phyloP scores from a whole-genome alignment of 441 rosid genomes.

The Pelargonium australe region DNA sequence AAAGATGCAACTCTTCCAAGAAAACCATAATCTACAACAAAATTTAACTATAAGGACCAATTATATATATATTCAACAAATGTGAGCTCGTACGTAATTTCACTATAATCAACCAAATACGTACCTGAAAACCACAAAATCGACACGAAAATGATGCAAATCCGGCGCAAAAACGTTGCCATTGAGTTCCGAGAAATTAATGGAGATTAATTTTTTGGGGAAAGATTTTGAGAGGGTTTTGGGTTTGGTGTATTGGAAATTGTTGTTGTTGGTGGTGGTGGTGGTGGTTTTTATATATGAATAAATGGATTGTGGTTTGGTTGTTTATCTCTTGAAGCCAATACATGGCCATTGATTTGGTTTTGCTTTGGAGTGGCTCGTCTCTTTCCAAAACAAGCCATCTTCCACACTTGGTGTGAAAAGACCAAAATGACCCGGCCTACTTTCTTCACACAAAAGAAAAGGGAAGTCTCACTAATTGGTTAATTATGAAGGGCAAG shows the following conservation, averaged over 20 bases:
- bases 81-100: too few species aligned
- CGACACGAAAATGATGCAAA: too few species aligned
- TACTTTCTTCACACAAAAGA: slow-evolving; percentile 66
- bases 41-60: too few species aligned
- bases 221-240: too few species aligned
- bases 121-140: too few species aligned
- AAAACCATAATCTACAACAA: slow-evolving; percentile 37
- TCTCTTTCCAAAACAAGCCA: slow-evolving; percentile 31
- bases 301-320: not conserved
- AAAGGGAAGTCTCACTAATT: slow-evolving; percentile 31
- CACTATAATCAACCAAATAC: too few species aligned
- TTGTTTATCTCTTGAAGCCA: slow-evolving; percentile 8
- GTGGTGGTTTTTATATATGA: too few species aligned
- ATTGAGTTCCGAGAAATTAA: too few species aligned
- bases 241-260: too few species aligned
- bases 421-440: slow-evolving; percentile 24
- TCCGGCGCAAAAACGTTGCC: too few species aligned
- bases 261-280: too few species aligned
- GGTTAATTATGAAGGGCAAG: slow-evolving; percentile 21
- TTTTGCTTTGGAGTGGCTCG: slow-evolving; percentile 17
- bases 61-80: not conserved
- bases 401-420: not conserved
- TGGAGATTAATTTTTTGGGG: too few species aligned
- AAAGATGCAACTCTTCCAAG: slow-evolving; percentile 40
- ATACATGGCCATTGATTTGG: slow-evolving; percentile 6